Evolutionary conservation across 208 protist species (phyloP), one percentile per base, ranked within the genome.

Genomic region (Herpetomonas tarakana): DNA sequence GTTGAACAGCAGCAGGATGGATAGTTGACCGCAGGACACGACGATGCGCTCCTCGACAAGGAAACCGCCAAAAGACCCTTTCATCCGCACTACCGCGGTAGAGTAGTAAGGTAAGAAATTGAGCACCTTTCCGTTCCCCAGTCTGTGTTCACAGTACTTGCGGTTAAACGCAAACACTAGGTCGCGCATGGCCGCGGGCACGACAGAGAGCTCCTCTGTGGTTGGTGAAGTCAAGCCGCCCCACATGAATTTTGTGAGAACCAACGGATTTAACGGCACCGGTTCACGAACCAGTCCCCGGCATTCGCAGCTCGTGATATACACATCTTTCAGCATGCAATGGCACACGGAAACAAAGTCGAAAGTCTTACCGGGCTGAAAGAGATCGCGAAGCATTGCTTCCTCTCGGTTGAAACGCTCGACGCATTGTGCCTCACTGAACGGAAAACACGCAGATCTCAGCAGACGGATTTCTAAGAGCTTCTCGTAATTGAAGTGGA

Each of bases 281-380:
- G 35, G 14, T 14, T 9, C 4, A 52, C 25, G 25, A 41, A 19
- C n/a, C 1, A 53, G n/a, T 18, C n/a, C 4, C 18, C 52, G 46
- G 24, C 27, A 64, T 4, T 3, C 27, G 3, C 12, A 11, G 52
- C 61, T 67, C 21, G 19, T 14, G 3, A 52, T 52, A 27, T 51
- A 57, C 0, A 78, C 62, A 47, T 86, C 76, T 25, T 65, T 61
- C 16, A 83, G 25, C 69, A 83, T 86, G 24, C 58, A 53, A 50
- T 68, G 73, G 47, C 76, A 82, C 18, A 50, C 45, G 21, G 68
- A 68, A 25, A 74, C 62, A 52, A 86, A 80, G 55, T 71, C 69
- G 51, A 86, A 75, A 53, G 79, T 77, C 18, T 12, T 68, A 14
- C 78, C 79, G 2, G 62, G 62, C 41, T 60, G 62, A 31, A 86